Evolutionary conservation across 345 rosid species (phyloP).

Genomic region (Acer negundo): DNA sequence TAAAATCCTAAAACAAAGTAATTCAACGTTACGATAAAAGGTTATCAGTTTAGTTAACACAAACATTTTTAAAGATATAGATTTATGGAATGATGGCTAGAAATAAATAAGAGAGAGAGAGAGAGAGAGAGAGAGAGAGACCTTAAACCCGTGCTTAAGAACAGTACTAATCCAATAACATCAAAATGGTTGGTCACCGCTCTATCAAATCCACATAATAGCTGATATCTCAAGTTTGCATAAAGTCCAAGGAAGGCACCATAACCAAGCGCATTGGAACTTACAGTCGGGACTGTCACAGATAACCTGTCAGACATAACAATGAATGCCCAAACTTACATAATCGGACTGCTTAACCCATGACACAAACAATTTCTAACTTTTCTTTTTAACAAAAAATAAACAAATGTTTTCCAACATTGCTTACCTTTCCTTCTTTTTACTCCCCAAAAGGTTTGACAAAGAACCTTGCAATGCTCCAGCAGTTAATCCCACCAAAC

Average conservation of each 20-base stretch:
- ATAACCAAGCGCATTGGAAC: conserved; percentile 72
- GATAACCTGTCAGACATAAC: conserved; percentile 56
- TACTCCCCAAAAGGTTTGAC: conserved; percentile 64
- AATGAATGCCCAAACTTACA: conserved; percentile 2
- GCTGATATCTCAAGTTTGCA: conserved; percentile 83
- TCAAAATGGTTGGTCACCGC: conserved; percentile 75
- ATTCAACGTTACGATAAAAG: neutral
- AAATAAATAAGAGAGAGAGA: neutral
- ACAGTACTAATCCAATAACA: conserved; percentile 89
- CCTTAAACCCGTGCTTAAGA: conserved; percentile 90
- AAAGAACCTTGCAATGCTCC: conserved; percentile 87
- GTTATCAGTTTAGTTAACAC: neutral
- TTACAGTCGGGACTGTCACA: conserved; percentile 71
- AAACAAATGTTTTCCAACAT: conserved; percentile 1
- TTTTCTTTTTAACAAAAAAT: neutral
- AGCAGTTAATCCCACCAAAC: conserved; percentile 69
- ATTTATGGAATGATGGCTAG: neutral
- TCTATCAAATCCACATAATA: conserved; percentile 80
- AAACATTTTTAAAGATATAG: neutral
- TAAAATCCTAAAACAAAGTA: neutral
- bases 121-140: conserved; percentile 38
- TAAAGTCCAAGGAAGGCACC: conserved; percentile 92
- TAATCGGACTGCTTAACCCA: neutral
- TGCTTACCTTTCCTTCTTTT: conserved; percentile 73
- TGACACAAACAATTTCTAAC: neutral